phyloP scores from a whole-genome alignment of 805 yeast species.

The Grigorovia transvaalensis region DNA sequence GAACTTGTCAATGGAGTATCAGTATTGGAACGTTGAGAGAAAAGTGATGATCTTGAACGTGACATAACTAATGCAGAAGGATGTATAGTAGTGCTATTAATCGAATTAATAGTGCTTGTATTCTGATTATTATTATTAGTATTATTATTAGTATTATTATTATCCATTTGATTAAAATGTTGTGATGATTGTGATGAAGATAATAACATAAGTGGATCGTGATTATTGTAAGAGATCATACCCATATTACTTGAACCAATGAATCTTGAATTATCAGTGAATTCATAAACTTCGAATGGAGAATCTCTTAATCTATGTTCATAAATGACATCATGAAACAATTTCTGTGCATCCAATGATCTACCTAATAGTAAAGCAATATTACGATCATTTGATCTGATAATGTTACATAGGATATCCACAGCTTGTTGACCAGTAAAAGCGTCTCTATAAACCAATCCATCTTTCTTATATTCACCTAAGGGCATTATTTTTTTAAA shows the following conservation, averaged over 20 bases:
- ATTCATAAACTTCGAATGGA: conserved; percentile 75
- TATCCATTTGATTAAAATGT: conserved; percentile 3
- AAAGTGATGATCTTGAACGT: conserved; percentile 5
- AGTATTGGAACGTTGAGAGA: neutral
- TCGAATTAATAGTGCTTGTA: no score
- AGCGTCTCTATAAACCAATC: conserved; percentile 82
- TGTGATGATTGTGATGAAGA: conserved; percentile 9
- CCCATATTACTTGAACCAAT: conserved; percentile 16
- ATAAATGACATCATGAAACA: conserved; percentile 91
- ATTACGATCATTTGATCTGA: conserved; percentile 84
- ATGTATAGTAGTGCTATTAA: neutral
- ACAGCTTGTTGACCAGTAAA: conserved; percentile 93
- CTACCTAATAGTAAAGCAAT: conserved; percentile 83
- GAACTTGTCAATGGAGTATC: neutral
- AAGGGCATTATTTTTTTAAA: conserved; percentile 61
- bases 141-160: no score
- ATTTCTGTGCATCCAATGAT: conserved; percentile 85
- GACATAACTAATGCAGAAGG: conserved; percentile 4
- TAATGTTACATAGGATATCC: conserved; percentile 74
- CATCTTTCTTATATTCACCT: conserved; percentile 80
- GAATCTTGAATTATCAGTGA: conserved; percentile 37
- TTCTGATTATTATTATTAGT: no score
- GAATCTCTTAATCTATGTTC: conserved; percentile 90
- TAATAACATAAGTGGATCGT: conserved; percentile 20
- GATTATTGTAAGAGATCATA: conserved; percentile 15